A percentile compares a stretch with the other conserved stretches of the same genome.
phyloP scores from a whole-genome alignment of 108 stramenopile genomes.

The Fragilaria radians region DNA sequence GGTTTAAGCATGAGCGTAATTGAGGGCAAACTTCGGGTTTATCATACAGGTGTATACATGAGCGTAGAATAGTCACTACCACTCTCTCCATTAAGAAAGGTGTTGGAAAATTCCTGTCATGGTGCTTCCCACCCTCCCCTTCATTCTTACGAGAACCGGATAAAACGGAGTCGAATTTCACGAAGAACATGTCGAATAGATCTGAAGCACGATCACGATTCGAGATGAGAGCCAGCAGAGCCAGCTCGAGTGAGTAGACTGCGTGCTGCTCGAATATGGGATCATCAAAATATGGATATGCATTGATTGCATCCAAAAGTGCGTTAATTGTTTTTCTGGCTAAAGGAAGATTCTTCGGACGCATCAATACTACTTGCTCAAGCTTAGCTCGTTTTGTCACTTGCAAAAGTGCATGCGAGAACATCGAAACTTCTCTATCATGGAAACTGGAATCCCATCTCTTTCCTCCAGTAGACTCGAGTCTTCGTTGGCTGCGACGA shows the following conservation, averaged over 20 bases:
- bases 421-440: neutral
- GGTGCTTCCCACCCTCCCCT: slow-evolving; percentile 5
- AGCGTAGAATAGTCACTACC: slow-evolving; percentile 62
- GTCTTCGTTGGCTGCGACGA: neutral
- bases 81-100: slow-evolving; percentile 72
- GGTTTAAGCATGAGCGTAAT: slow-evolving; percentile 39
- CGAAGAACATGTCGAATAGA: slow-evolving; percentile 52
- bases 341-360: slow-evolving; percentile 28
- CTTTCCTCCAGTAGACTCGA: too few species aligned
- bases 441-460: neutral
- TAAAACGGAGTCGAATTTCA: slow-evolving; percentile 49
- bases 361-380: slow-evolving; percentile 53
- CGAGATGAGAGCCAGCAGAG: slow-evolving; percentile 53
- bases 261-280: slow-evolving; percentile 66
- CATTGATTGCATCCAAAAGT: slow-evolving; percentile 43
- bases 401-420: slow-evolving; percentile 25
- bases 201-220: slow-evolving; percentile 50
- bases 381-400: slow-evolving; percentile 42
- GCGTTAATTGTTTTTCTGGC: slow-evolving; percentile 43
- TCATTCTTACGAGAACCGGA: slow-evolving; percentile 9
- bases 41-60: slow-evolving; percentile 70
- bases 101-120: slow-evolving; percentile 14
- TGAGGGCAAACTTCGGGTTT: slow-evolving; percentile 41
- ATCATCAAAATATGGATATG: slow-evolving; percentile 38
- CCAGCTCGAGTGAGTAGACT: slow-evolving; percentile 66